Base-by-base conservation (phyloP, 257 asterid species). In the Asclepias syriaca region DNA sequence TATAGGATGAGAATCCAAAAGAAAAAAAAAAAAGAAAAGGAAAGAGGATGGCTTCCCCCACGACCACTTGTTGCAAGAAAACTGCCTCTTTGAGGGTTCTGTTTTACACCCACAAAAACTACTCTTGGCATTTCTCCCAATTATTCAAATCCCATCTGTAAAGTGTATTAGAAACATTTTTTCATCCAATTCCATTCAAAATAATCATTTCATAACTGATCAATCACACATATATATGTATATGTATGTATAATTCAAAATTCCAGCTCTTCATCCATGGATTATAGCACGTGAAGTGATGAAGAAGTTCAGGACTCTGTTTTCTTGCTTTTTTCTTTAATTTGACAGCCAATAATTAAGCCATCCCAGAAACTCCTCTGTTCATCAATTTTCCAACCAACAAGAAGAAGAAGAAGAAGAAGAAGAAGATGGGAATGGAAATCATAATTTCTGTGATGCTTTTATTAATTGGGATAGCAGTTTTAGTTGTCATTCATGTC, bases 401-500 rank as follows among this genome's bases (percentile, higher is more conserved):
- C 45, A 27, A 59, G n/a, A 21, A 46, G 51, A 64, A 64, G 50
- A 64, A 64, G 13, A 32, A 63, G 22, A 63, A 63, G 48, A 16
- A 32, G 22, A 63, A 34, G 48, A 74, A 16, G 65, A 82, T 83
- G 90, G 77, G 73, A 10, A 71, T 84, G 86, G 92, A 84, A 78
- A 74, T 87, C 1, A 57, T 87, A 18, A 63, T 83, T 51, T 86
- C 87, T 5, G 84, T 79, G 81, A 11, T 78, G 2, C 54, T 87
- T 39, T 69, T 89, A 22, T 8, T 83, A 9, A 77, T 80, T 1
- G 96, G 87, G 1, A 74, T 87, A 69, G 80, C 81, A 13, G 59
- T 82, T 78, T 66, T 90, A 61, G 72, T 79, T 0, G 56, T 74
- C 16, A 85, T 90, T 58, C 91, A 89, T 80, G 72, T 85, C 4